A percentile compares a stretch with the other conserved stretches of the same genome.
Evolutionary conservation across 768 basidiomycete genomes (phyloP).

Genomic region (Amanita jacksonii): DNA sequence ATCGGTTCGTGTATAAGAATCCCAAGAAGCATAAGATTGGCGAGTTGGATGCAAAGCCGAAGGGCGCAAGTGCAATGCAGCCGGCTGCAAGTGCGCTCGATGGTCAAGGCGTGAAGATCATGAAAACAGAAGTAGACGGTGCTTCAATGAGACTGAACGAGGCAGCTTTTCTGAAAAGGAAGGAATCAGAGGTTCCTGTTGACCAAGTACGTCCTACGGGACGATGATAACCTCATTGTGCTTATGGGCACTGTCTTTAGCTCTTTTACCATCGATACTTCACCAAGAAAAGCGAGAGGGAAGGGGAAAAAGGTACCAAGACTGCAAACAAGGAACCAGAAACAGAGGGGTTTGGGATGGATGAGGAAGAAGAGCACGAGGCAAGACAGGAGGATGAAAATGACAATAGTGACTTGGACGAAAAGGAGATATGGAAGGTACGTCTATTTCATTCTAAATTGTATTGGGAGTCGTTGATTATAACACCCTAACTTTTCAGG

Average conservation of each 20-base stretch:
- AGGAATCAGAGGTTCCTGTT: conserved; percentile 64
- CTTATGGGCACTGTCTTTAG: conserved; percentile 28
- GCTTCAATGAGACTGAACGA: conserved; percentile 54
- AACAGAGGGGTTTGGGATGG: conserved; percentile 28
- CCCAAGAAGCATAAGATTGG: conserved; percentile 55
- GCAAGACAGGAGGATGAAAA: conserved; percentile 36
- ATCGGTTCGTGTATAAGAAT: conserved; percentile 96
- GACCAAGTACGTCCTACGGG: conserved; percentile 56
- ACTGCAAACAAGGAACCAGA: conserved; percentile 24
- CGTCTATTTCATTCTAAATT: conserved; percentile 7
- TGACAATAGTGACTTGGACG: conserved; percentile 25
- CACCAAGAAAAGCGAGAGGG: conserved; percentile 52
- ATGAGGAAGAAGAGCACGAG: conserved; percentile 25
- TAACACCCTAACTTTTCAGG: conserved; percentile 33
- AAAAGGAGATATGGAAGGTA: conserved; percentile 84
- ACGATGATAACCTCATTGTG: neutral
- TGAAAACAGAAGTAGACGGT: conserved; percentile 46
- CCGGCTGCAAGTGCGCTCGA: conserved; percentile 68
- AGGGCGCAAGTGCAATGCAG: conserved; percentile 93
- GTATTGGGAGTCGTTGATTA: neutral
- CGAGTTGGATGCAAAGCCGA: conserved; percentile 31
- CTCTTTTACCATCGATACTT: conserved; percentile 92
- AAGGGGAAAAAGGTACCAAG: conserved; percentile 36
- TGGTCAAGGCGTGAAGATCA: conserved; percentile 57
- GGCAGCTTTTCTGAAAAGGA: conserved; percentile 61